Conservation (phyloP, 1,139 yeast species). For the Saccharomyces hybrid region DNA sequence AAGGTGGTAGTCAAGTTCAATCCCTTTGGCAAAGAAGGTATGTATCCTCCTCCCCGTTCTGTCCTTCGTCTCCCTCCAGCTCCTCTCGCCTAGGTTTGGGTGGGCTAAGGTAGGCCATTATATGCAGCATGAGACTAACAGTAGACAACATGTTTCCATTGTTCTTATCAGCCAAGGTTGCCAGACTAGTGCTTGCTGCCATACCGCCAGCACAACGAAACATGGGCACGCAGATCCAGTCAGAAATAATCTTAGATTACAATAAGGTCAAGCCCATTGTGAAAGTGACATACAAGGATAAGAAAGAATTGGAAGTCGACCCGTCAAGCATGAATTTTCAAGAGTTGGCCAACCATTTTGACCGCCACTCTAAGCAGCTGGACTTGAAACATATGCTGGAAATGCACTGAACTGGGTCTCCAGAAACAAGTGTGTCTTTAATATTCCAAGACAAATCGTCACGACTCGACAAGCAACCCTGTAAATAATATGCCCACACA, state of each 20-base stretch:
- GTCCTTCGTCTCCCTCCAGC: not conserved
- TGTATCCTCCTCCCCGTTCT: constrained; percentile 19
- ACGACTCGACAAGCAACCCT: not conserved
- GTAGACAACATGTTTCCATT: not conserved
- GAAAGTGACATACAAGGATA: constrained; percentile 76
- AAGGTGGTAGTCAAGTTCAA: constrained; percentile 68
- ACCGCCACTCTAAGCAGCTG: constrained; percentile 63
- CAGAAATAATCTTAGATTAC: constrained; percentile 42
- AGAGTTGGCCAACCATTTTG: constrained; percentile 51
- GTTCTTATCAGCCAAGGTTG: constrained; percentile 49
- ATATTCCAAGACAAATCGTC: not conserved
- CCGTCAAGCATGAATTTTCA: constrained; percentile 47
- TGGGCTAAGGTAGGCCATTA: not conserved
- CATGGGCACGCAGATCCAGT: constrained; percentile 41
- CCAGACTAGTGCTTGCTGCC: constrained; percentile 70
- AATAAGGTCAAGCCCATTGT: constrained; percentile 50
- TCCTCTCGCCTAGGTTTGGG: not conserved
- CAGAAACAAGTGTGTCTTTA: not conserved
- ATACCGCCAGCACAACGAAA: constrained; percentile 64
- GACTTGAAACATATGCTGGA: constrained; percentile 59
- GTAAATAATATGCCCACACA: not conserved
- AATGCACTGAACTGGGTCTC: not conserved
- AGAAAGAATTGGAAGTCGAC: constrained; percentile 58
- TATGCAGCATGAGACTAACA: not conserved
- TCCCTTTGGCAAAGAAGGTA: constrained; percentile 62